Conservation (phyloP, 2,329 filamentous ascomycete genomes). For the Sarocladium brachiariae region DNA sequence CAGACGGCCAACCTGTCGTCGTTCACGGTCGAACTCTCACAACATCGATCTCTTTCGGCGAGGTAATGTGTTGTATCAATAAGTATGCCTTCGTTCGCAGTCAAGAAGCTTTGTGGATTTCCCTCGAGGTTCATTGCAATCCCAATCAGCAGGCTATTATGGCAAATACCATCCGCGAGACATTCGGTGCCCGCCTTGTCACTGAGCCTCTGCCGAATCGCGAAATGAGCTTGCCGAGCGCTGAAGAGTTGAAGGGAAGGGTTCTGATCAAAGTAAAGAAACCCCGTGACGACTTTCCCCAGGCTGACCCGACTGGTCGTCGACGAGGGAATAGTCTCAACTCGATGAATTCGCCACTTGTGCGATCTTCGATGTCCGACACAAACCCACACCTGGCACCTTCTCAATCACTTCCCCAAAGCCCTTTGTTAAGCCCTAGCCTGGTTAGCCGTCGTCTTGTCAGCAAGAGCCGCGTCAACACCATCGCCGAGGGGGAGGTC, state of each 20-base stretch:
- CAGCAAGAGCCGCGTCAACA: slow-evolving; percentile 49
- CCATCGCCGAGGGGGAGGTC: slow-evolving; percentile 50
- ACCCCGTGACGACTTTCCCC: slow-evolving; percentile 43
- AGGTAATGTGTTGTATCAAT: slow-evolving; percentile 88
- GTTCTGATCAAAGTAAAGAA: slow-evolving; percentile 95
- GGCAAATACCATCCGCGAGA: slow-evolving; percentile 80
- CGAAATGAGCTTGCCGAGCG: slow-evolving; percentile 67
- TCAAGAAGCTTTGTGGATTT: slow-evolving; percentile 87
- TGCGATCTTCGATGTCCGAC: slow-evolving; percentile 49
- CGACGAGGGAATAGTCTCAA: slow-evolving; percentile 65
- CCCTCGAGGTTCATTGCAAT: slow-evolving; percentile 91
- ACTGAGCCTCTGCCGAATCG: slow-evolving; percentile 66
- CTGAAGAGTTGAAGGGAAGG: slow-evolving; percentile 73
- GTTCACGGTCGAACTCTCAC: slow-evolving; percentile 89
- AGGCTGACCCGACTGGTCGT: slow-evolving; percentile 39
- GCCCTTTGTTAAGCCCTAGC: slow-evolving; percentile 44
- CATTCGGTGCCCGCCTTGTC: slow-evolving; percentile 75
- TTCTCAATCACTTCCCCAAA: slow-evolving; percentile 45
- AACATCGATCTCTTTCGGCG: slow-evolving; percentile 78
- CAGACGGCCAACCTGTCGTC: slow-evolving; percentile 79
- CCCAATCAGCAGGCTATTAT: slow-evolving; percentile 76
- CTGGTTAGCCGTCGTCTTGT: slow-evolving; percentile 41
- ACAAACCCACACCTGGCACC: slow-evolving; percentile 38
- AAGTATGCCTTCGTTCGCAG: slow-evolving; percentile 88
- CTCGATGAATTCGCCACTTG: slow-evolving; percentile 35